These are phyloP conservation scores for Cutaneotrichosporon cyanovorans DNA, from an alignment of 1,284 basidiomycete genomes.

Conservation along the genomic window DNA sequence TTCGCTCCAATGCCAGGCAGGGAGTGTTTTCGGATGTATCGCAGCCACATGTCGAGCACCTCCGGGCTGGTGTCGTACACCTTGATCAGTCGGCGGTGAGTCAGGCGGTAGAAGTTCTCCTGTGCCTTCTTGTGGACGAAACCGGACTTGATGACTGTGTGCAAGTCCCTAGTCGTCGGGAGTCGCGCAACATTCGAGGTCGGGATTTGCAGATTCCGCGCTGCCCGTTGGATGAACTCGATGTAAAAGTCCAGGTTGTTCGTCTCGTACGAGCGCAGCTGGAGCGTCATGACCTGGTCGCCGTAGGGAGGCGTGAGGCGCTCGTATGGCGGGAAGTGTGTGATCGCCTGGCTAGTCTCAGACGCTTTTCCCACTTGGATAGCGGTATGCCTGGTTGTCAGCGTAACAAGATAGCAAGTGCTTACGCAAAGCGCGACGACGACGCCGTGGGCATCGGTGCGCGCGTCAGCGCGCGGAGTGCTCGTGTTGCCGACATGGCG, in stretches of 20 bases:
- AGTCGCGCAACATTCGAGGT: conserved; percentile 61
- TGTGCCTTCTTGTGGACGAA: conserved; percentile 93
- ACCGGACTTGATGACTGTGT: conserved; percentile 79
- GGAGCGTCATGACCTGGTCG: conserved; percentile 73
- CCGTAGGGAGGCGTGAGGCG: conserved; percentile 50
- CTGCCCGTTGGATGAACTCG: conserved; percentile 78
- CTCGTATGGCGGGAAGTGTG: conserved; percentile 7
- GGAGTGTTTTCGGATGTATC: conserved; percentile 69
- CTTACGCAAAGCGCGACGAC: conserved; percentile 8
- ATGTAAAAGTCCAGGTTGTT: conserved; percentile 66
- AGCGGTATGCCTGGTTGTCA: background rate
- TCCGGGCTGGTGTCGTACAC: conserved; percentile 79
- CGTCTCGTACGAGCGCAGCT: conserved; percentile 70
- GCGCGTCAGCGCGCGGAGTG: conserved; percentile 11
- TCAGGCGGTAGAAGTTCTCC: conserved; percentile 86
- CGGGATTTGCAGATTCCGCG: conserved; percentile 75
- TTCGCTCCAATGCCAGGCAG: conserved; percentile 82
- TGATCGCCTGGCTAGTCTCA: background rate
- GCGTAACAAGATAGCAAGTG: background rate
- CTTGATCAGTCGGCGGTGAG: conserved; percentile 79
- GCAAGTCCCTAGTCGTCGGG: conserved; percentile 69
- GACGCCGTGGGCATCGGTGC: conserved; percentile 5
- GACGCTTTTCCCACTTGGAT: background rate
- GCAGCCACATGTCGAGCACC: conserved; percentile 72
- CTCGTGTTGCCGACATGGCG: conserved; percentile 13